Conservation (phyloP, 345 rosid genomes). For the Physaria fendleri region DNA sequence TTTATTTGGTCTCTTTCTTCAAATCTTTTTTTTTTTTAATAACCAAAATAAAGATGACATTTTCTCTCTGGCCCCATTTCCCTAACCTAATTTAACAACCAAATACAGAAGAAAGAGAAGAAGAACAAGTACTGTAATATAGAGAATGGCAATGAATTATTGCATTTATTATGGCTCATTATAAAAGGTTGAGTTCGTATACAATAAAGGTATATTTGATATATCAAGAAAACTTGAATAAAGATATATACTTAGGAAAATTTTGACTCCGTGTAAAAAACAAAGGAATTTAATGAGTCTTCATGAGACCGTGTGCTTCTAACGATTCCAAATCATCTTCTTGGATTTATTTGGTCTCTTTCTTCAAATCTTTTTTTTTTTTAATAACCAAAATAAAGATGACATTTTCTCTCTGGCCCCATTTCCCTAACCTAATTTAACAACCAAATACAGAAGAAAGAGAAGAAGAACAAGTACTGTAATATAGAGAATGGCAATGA, state of each 20-base stretch:
- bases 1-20: too few species aligned
- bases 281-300: too few species aligned
- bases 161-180: constrained; percentile 15
- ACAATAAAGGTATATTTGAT: constrained; percentile 14
- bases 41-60: constrained; percentile 13
- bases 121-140: background rate
- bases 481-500: background rate
- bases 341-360: too few species aligned
- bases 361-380: too few species aligned
- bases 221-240: constrained; percentile 17
- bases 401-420: constrained; percentile 6
- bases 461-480: background rate
- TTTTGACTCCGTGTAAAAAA: constrained; percentile 3
- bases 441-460: background rate
- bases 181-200: constrained; percentile 18
- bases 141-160: constrained; percentile 10
- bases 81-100: background rate
- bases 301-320: too few species aligned
- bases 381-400: background rate
- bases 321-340: too few species aligned
- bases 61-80: background rate
- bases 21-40: too few species aligned
- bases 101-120: background rate
- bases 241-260: constrained; percentile 27
- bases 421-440: background rate